Evolutionary conservation across 129 eudicot genomes (phyloP).

Genomic region (Flaveria bidentis): DNA sequence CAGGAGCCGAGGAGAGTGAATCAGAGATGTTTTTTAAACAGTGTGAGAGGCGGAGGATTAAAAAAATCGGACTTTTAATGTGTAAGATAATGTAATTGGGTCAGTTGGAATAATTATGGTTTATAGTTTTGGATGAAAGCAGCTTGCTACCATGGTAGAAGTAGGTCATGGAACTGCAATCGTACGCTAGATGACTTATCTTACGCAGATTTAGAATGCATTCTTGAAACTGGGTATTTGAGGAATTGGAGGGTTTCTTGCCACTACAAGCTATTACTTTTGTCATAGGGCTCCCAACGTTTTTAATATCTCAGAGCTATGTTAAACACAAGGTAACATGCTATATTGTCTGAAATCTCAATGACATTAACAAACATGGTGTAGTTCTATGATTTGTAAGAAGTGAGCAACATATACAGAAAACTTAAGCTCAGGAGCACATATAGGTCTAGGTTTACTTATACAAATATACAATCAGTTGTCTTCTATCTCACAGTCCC

Average conservation of each 20-base stretch:
- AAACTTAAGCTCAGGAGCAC: background rate
- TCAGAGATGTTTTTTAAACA: background rate
- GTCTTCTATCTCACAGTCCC: background rate
- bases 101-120: background rate
- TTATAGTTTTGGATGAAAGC: background rate
- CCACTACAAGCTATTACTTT: background rate
- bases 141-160: background rate
- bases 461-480: background rate
- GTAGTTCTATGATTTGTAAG: background rate
- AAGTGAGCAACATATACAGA: background rate
- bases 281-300: background rate
- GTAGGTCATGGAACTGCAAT: background rate
- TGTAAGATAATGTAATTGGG: background rate
- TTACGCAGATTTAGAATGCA: background rate
- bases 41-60: background rate
- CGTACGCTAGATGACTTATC: background rate
- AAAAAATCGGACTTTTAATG: background rate
- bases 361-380: too few species aligned
- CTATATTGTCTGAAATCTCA: too few species aligned
- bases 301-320: background rate
- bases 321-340: background rate
- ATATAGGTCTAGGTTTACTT: background rate
- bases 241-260: background rate
- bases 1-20: background rate
- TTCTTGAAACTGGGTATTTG: background rate